These are phyloP conservation scores for Phytophthora hybrid DNA, from an alignment of 352 stramenopile genomes.

Conservation along the genomic window DNA sequence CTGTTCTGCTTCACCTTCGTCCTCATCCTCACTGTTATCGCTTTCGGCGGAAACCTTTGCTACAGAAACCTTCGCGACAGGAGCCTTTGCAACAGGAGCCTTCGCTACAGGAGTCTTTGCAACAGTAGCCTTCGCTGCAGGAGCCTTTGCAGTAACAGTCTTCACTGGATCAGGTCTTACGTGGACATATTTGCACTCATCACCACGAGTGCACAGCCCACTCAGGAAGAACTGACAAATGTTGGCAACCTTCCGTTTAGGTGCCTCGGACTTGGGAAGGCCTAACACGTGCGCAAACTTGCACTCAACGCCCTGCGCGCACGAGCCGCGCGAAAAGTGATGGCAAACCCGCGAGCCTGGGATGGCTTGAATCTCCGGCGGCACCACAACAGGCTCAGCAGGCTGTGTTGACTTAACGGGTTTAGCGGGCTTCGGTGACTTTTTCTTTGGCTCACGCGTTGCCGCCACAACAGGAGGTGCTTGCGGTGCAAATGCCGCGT, in stretches of 20 bases:
- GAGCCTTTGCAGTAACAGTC: neutral
- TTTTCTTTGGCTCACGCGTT: slow-evolving; percentile 19
- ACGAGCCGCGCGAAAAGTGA: slow-evolving; percentile 65
- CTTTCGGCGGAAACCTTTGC: neutral
- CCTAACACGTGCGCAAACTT: slow-evolving; percentile 60
- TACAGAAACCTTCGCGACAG: too few species aligned
- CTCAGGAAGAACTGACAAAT: slow-evolving; percentile 60
- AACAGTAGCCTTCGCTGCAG: slow-evolving; percentile 13
- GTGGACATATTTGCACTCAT: slow-evolving; percentile 62
- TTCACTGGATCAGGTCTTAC: slow-evolving; percentile 11
- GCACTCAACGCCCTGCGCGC: slow-evolving; percentile 43
- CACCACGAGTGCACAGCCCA: slow-evolving; percentile 61
- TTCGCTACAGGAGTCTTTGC: too few species aligned
- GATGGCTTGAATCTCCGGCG: slow-evolving; percentile 42
- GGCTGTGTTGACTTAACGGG: neutral
- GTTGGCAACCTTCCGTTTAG: slow-evolving; percentile 37
- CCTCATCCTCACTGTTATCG: slow-evolving; percentile 7
- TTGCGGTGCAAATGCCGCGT: slow-evolving; percentile 15
- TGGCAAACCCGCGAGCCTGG: slow-evolving; percentile 51
- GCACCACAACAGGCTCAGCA: slow-evolving; percentile 3
- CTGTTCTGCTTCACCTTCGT: slow-evolving; percentile 19
- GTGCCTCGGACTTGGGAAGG: slow-evolving; percentile 2
- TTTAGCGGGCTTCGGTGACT: neutral
- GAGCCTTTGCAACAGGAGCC: too few species aligned
- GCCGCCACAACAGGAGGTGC: neutral